Base-by-base conservation (phyloP, 768 basidiomycete species). In the Tricholoma matsutake region DNA sequence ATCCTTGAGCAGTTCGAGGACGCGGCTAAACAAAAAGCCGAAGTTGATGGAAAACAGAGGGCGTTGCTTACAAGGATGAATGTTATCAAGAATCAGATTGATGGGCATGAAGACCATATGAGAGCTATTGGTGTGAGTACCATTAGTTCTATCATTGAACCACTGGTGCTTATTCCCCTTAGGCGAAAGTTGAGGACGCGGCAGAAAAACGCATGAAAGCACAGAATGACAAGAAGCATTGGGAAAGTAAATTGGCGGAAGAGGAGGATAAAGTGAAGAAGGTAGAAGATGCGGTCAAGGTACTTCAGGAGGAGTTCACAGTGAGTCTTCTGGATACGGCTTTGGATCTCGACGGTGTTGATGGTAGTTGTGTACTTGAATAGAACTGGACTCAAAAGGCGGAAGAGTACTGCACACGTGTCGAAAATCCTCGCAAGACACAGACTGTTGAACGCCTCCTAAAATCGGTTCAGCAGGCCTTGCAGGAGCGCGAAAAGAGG, bases 381-480 rank as follows among this genome's bases (percentile, higher is more conserved):
- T 39, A 91, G 83, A 78, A 77, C 22, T 93, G 90, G 89, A 84
- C 84, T 2, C 75, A 69, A 3, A 83, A 83, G 43, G 94, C 92
- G 14, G 70, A 78, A 20, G 72, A 86, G 67, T 87, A 84, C 66
- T 92, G 87, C 60, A 79, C 76, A 18, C 80, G 78, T 14, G 76
- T 86, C 25, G 75, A 76, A 11, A 85, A 84, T 58, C 85, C 85
- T 18, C 84, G 93, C 20, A 80, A 78, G 56, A 75, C 78, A 0
- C 80, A 81, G 0, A 79, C 74, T 3, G 79, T 96, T 28, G 68
- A 91, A 56, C 81, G 84, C 9, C 77, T 83, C 53, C 78, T 94
- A 28, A 79, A 87, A 0, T 85, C 86, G 2, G 82, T 88, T 3
- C 76, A 87, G 65, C 78, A 77, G 28, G 87, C 90, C 1, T 70